These are phyloP conservation scores for Cucumis hystrix DNA, from an alignment of 306 rosid genomes.

Conservation along the genomic window DNA sequence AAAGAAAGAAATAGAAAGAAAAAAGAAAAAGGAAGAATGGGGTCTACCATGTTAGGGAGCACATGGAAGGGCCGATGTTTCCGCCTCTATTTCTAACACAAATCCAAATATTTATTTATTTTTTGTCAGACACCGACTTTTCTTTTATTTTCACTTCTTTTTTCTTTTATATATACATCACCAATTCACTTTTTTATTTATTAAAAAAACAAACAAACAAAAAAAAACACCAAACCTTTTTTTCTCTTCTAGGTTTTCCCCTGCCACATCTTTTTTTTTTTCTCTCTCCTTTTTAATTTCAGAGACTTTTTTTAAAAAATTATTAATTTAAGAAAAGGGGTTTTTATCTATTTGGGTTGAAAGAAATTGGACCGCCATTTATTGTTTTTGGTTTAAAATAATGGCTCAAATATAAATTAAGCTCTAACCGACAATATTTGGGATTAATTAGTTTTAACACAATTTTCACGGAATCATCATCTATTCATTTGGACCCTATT, in stretches of 20 bases:
- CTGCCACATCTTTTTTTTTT: background rate
- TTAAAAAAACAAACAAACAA: no score
- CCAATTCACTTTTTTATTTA: background rate
- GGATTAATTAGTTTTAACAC: background rate
- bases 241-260: background rate
- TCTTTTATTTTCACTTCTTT: no score
- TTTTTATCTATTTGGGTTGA: background rate
- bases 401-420: background rate
- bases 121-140: conserved; percentile 9
- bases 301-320: background rate
- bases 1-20: background rate
- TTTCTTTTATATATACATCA: background rate
- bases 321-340: no score
- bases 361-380: background rate
- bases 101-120: background rate
- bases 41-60: conserved; percentile 3
- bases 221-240: background rate
- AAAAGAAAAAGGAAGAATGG: background rate
- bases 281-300: background rate
- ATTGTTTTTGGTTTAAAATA: background rate
- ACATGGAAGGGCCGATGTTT: conserved; percentile 4
- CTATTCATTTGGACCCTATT: no score
- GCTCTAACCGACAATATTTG: background rate
- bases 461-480: no score
- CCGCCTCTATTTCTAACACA: background rate